Percentiles rank a stretch among this genome's conserved stretches.
Conservation (phyloP, 139 green algal genomes). For the Coelastrella sp. region DNA sequence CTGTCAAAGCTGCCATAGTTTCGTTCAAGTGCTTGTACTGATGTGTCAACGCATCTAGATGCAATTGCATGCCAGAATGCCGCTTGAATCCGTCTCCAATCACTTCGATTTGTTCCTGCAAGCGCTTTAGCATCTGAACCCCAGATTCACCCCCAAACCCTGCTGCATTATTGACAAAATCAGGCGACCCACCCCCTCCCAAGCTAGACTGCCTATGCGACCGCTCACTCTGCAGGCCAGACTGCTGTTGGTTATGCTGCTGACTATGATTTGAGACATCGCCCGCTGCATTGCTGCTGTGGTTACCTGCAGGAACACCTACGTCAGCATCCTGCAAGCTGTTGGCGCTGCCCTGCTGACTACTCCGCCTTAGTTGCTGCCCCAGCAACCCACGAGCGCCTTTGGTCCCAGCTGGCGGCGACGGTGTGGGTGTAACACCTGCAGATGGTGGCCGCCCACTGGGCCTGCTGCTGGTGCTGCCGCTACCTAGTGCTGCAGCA, state of each 20-base stretch:
- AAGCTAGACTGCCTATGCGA: not conserved
- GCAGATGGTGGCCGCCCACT: not conserved
- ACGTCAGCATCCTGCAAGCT: not conserved
- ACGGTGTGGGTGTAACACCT: not conserved
- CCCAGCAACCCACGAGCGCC: not conserved
- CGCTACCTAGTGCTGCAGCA: not conserved
- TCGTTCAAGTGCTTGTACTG: slow-evolving; percentile 48
- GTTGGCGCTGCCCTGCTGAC: not conserved
- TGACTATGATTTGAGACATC: not conserved
- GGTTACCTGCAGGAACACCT: not conserved
- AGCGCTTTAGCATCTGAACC: not conserved
- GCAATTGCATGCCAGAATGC: slow-evolving; percentile 45
- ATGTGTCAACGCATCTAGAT: slow-evolving; percentile 37
- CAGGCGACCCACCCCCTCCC: not conserved
- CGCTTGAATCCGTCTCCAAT: slow-evolving; percentile 37
- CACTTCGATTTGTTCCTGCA: slow-evolving; percentile 39
- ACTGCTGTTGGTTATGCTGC: slow-evolving; percentile 16
- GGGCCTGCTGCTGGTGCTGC: not conserved
- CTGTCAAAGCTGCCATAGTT: slow-evolving; percentile 13
- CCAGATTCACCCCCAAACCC: slow-evolving; percentile 4
- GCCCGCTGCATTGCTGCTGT: not conserved
- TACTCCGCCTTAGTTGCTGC: slow-evolving; percentile 25
- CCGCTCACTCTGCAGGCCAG: not conserved
- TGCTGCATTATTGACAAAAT: not conserved
- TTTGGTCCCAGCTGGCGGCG: not conserved